phyloP scores from a whole-genome alignment of 345 rosid species.

The Salix dunnii region DNA sequence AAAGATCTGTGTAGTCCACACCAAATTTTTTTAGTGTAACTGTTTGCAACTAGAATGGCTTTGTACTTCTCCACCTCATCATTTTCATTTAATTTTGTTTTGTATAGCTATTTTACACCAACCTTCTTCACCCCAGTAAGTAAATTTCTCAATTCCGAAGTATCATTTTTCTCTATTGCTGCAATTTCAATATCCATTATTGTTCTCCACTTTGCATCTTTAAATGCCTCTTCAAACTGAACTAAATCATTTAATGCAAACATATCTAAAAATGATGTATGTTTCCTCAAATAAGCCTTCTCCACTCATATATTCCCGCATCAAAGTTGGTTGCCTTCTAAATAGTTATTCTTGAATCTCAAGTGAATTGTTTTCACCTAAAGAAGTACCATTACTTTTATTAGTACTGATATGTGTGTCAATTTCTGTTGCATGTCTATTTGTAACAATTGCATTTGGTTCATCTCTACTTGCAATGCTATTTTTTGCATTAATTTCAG shows the following conservation, averaged over 20 bases:
- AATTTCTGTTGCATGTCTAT: too few relatives aligned
- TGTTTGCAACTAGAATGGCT: too few relatives aligned
- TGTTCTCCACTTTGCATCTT: neutral
- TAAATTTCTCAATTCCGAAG: neutral
- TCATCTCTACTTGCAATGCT: too few relatives aligned
- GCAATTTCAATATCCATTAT: neutral
- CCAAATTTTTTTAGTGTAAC: too few relatives aligned
- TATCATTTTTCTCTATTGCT: neutral
- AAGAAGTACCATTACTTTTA: too few relatives aligned
- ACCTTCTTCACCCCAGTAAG: too few relatives aligned
- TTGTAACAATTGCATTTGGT: too few relatives aligned
- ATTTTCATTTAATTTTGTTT: neutral
- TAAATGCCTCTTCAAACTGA: neutral
- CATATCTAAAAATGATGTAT: neutral
- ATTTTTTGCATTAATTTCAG: too few relatives aligned
- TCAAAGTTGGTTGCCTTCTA: neutral
- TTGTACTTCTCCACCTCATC: too few relatives aligned
- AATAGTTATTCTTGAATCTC: accelerated
- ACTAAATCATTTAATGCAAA: neutral
- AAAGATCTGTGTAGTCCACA: too few relatives aligned
- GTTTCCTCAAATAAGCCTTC: neutral
- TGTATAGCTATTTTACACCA: too few relatives aligned
- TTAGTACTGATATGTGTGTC: too few relatives aligned
- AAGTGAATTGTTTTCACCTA: neutral
- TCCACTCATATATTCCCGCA: neutral